These are phyloP conservation scores for Lyophyllum atratum DNA, from an alignment of 768 basidiomycete species.

Conservation along the genomic window DNA sequence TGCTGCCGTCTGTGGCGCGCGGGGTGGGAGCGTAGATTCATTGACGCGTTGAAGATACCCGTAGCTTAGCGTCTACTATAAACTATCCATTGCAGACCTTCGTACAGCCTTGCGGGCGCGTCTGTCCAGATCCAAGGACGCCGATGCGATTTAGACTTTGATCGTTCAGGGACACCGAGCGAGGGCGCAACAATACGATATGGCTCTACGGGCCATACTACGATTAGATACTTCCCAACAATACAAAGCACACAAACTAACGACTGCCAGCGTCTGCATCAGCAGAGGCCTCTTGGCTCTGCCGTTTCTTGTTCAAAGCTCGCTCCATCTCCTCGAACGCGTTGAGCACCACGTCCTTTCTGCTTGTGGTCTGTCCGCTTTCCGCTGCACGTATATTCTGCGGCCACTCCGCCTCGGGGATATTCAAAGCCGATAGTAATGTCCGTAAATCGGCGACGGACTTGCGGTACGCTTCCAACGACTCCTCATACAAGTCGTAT, in stretches of 20 bases:
- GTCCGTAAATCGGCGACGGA: slow-evolving; percentile 51
- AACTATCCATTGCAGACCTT: slow-evolving; percentile 50
- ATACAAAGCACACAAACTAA: slow-evolving; percentile 20
- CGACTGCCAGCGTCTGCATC: slow-evolving; percentile 15
- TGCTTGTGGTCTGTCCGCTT: slow-evolving; percentile 17
- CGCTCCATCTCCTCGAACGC: slow-evolving; percentile 78
- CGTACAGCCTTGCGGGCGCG: slow-evolving; percentile 30
- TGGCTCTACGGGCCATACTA: slow-evolving; percentile 1
- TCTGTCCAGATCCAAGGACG: slow-evolving; percentile 4
- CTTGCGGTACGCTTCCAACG: slow-evolving; percentile 60
- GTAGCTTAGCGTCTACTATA: slow-evolving; percentile 42
- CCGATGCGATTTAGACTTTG: not conserved
- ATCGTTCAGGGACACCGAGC: not conserved
- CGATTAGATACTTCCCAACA: slow-evolving; percentile 5
- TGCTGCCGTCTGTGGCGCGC: too few relatives aligned
- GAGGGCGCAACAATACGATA: not conserved
- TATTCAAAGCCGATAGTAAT: slow-evolving; percentile 44
- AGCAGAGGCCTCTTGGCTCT: slow-evolving; percentile 3
- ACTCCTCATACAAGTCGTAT: slow-evolving; percentile 84
- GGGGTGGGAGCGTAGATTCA: too few relatives aligned
- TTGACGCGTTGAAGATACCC: not conserved
- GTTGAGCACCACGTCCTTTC: slow-evolving; percentile 44
- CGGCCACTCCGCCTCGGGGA: slow-evolving; percentile 73
- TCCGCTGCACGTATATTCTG: slow-evolving; percentile 35
- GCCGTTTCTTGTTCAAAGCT: slow-evolving; percentile 49